Conservation (phyloP, 2,329 filamentous ascomycete genomes). For the Fusarium xylarioides region DNA sequence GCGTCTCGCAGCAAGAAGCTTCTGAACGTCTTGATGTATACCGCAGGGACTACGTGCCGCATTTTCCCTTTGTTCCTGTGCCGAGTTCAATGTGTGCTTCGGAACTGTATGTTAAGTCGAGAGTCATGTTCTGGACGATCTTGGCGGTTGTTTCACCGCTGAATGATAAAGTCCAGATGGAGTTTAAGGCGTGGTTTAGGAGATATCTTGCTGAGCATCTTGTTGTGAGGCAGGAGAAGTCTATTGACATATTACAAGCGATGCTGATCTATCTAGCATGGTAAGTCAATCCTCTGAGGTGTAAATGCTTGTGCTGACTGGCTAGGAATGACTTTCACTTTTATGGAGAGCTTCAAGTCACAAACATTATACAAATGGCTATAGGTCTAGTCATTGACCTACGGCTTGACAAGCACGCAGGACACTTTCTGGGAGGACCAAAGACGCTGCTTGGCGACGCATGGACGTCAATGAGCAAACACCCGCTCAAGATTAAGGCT, state of each 20-base stretch:
- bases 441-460: constrained; percentile 48
- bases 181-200: constrained; percentile 49
- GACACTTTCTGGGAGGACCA: constrained; percentile 34
- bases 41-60: constrained; percentile 44
- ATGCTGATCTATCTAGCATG: constrained; percentile 51
- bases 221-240: constrained; percentile 49
- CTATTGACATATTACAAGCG: constrained; percentile 50
- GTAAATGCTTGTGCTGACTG: background rate
- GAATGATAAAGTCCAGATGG: constrained; percentile 43
- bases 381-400: constrained; percentile 51
- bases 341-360: constrained; percentile 49
- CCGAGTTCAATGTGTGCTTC: constrained; percentile 34
- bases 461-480: constrained; percentile 35
- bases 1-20: constrained; percentile 47
- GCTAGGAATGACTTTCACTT: constrained; percentile 52
- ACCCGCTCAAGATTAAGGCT: constrained; percentile 14
- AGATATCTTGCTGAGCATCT: constrained; percentile 50
- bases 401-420: constrained; percentile 46
- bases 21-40: constrained; percentile 47
- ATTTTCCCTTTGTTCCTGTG: constrained; percentile 53
- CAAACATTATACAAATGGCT: constrained; percentile 52
- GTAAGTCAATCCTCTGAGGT: constrained; percentile 31
- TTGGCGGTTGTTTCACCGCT: constrained; percentile 48
- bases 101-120: constrained; percentile 45
- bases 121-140: constrained; percentile 51